Evolutionary conservation across 208 protist species (phyloP).

Genomic region (Trypanosoma mega): DNA sequence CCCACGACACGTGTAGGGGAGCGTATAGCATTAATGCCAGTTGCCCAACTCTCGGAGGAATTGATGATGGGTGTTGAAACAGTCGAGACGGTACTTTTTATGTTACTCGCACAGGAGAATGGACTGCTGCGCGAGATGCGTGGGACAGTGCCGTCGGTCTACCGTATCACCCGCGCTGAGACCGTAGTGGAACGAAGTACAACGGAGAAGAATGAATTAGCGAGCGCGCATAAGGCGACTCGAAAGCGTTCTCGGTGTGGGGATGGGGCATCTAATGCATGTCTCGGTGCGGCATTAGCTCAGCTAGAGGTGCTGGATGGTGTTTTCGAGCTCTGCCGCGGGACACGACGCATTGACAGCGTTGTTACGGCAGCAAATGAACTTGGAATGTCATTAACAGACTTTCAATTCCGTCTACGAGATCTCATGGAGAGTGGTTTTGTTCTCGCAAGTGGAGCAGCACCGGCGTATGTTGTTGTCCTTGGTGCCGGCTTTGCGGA

Average conservation of each 20-base stretch:
- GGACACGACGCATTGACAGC: slow-evolving; percentile 38
- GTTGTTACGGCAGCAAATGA: slow-evolving; percentile 57
- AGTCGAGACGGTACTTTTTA: slow-evolving; percentile 81
- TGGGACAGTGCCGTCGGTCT: slow-evolving; percentile 47
- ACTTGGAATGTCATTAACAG: slow-evolving; percentile 44
- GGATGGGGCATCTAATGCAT: background rate
- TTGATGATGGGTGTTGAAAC: slow-evolving; percentile 65
- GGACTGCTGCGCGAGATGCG: slow-evolving; percentile 38
- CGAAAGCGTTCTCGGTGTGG: slow-evolving; percentile 25
- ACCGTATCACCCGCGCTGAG: slow-evolving; percentile 26
- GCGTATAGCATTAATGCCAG: slow-evolving; percentile 54
- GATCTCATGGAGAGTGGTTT: slow-evolving; percentile 45
- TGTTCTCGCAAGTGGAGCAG: slow-evolving; percentile 29
- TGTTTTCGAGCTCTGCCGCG: slow-evolving; percentile 56
- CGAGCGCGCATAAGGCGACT: background rate
- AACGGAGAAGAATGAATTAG: background rate
- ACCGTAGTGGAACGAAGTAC: background rate
- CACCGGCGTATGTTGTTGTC: slow-evolving; percentile 21
- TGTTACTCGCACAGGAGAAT: slow-evolving; percentile 41
- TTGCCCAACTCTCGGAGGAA: slow-evolving; percentile 49
- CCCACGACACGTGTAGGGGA: slow-evolving; percentile 48
- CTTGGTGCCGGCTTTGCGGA: slow-evolving; percentile 33
- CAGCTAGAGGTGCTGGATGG: slow-evolving; percentile 64
- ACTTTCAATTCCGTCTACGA: slow-evolving; percentile 63
- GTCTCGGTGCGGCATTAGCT: slow-evolving; percentile 45